Evolutionary conservation across 768 basidiomycete species (phyloP), one percentile per base, ranked within the genome.

Genomic region (Gyrodon lividus): DNA sequence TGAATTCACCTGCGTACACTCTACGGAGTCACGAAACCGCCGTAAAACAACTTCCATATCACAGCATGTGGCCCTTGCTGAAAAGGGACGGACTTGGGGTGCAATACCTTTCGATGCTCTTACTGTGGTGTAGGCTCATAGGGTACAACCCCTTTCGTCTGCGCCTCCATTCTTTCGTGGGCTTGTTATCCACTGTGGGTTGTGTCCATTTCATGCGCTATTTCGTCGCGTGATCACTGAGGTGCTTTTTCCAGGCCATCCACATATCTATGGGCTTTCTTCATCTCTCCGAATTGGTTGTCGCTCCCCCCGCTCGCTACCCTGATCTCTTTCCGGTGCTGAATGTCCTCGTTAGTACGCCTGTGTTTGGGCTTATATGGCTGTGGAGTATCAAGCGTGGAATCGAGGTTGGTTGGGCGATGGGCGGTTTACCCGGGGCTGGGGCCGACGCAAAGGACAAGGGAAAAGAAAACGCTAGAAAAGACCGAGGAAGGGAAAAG

Each of bases 61-160:
- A n/a, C 63, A 95, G 95, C 63, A 94, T 97, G 90, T 98, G 89
- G 87, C 94, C 95, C 0, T 69, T 97, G 19, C 70, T 97, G 23
- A 82, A 84, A 61, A 78, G 80, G 52, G 95, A 97, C 55, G 89
- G 88, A 0, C 77, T 89, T 8, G 83, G 77, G 0, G 56, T 89
- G 14, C 90, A 89, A 66, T 95, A 94, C 59, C 48, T 87, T 34
- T 83, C 81, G 0, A 68, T 83, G 10, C 73, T 83, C 14, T 22
- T 86, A 0, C 59, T 94, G 3, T 98, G 93, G 93, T 97, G 96
- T 65, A 78, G 81, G 50, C 55, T 88, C 2, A 77, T 95, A 47
- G 94, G 95, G 1, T 81, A 89, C 57, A 84, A 85, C 59, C 90
- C 89, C 3, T 70, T 87, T 49, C 73, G 64, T 14, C 34, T 76